Base-by-base conservation (phyloP, 2,329 filamentous ascomycete genomes). In the Nemania abortiva region DNA sequence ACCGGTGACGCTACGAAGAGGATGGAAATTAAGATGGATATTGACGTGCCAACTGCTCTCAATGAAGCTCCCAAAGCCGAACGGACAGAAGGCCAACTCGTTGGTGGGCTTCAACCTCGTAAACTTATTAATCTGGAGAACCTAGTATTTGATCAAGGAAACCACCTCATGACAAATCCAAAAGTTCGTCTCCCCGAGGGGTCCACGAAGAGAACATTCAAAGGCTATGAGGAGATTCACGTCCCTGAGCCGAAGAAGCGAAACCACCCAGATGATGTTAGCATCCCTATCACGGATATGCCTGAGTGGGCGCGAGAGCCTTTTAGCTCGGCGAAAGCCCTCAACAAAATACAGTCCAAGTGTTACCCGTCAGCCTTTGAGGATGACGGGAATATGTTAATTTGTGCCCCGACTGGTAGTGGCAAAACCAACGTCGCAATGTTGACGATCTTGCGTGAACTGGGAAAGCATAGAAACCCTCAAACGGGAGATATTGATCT, bases 381-480 rank as follows among this genome's bases (percentile, higher is more conserved):
- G 69, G 92, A 95, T 70, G 97, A 99, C 78, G 95, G 94, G 37
- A 99, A 99, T 79, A 94, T 99, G 93, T 91, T 99, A 65, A 92
- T 99, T 77, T 99, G 96, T 80, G 97, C 96, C 6, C 96, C 96
- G 1, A 99, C 96, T 58, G 96, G 96, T 74, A 97, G 94, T 79
- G 96, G 96, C 78, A 99, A 99, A 84, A 99, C 96, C 1, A 99
- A 99, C 77, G 96, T 99, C 60, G 95, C 95, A 50, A 98, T 99
- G 95, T 86, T 99, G 71, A 91, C 95, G 1, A 98, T 99, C 77
- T 87, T 99, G 47, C 93, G 95, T 71, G 97, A 99, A 80, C 94
- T 99, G 77, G 96, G 96, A 70, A 99, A 98, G 84, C 91, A 99
- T 78, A 89, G 95, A 66, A 91, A 99, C 76, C 89, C 92, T 0